Base-by-base conservation (phyloP, 306 rosid species). In the Malus fusca region DNA sequence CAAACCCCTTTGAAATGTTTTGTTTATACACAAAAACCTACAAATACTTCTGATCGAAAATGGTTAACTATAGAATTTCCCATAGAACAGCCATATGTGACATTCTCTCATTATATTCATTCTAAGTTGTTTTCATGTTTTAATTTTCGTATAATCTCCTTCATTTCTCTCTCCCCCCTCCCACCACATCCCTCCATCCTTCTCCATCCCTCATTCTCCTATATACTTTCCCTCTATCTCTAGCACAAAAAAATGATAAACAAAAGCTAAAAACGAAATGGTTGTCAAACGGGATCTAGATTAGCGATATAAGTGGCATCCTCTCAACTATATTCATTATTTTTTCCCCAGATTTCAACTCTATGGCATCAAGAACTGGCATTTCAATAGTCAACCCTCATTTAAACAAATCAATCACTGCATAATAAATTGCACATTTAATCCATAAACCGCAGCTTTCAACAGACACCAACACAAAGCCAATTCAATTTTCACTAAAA, bases 1-100 rank as follows among this genome's bases (percentile, higher is more conserved):
- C 43, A 46, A 78, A 77, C 44, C 72, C 72, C 78, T 72, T 52
- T 58, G 30, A 77, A 56, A 65, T 44, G n/a, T 55, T 66, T 76
- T 69, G 70, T 63, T 53, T 6, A 35, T 40, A 74, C 52, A 68
- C 28, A 43, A 19, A 72, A 72, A 64, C 52, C 51, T 52, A 53
- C 30, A 68, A 48, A 48, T 15, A 48, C 55, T 48, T 48, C 59
- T 35, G 58, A 70, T 8, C 6, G 66, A 65, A 68, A 25, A 77
- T 55, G n/a, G 44, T 59, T 40, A 56, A 28, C 37, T 10, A 43
- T 6, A 12, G 67, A 42, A 70, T 23, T 77, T 65, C 63, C 58
- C 61, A 55, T 63, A 10, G 19, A 44, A 40, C 73, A 81, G 53
- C 55, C 73, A 35, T n/a, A 21, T 65, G 46, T 62, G 3, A 56